Base-by-base conservation (phyloP, 225 moss, liverwort and hornwort species). In the Physcomitrium patens region DNA sequence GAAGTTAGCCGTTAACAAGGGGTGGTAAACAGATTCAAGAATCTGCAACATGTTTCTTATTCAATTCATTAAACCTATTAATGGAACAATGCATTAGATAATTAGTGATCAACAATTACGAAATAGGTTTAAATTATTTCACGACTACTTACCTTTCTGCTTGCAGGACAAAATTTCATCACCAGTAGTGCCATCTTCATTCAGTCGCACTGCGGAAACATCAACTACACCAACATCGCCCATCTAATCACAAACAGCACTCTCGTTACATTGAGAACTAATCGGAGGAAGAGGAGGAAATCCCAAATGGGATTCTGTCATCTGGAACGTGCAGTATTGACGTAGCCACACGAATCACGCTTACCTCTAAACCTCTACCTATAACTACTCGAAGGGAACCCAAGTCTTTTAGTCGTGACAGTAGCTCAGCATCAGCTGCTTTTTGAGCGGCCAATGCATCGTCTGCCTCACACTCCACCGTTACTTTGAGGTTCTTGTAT, bases 91-190 rank as follows among this genome's bases (percentile, higher is more conserved):
- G 15, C 12, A 12, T 49, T 3, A 15, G 9, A 9, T 47, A 12
- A 47, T 9, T 47, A 47, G 49, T 37, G 2, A 7, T 3, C 31
- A 14, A 7, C 49, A 12, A 49, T 1, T 0, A 49, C 49, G 15
- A 12, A 14, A 49, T 12, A 12, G 5, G 12, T 15, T 12, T 49
- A 12, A 12, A 49, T 1, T 12, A 49, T 12, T 49, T 15, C 15
- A 49, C 49, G 12, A 0, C 15, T 5, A 49, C 49, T 12, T 3
- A 49, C 49, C 49, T 49, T 49, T 89, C 73, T 91, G 91, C 68
- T 91, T 88, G 28, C 89, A 88, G 24, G 91, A 86, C 42, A 91
- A 45, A 12, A 91, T 79, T 60, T 79, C 89, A 14, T 91, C 91
- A 58, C 91, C 91, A 62, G 84, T 70, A 46, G 82, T 86, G 49